Conservation (phyloP, 2,329 filamentous ascomycete genomes). For the Sphaerostilbella broomeana region DNA sequence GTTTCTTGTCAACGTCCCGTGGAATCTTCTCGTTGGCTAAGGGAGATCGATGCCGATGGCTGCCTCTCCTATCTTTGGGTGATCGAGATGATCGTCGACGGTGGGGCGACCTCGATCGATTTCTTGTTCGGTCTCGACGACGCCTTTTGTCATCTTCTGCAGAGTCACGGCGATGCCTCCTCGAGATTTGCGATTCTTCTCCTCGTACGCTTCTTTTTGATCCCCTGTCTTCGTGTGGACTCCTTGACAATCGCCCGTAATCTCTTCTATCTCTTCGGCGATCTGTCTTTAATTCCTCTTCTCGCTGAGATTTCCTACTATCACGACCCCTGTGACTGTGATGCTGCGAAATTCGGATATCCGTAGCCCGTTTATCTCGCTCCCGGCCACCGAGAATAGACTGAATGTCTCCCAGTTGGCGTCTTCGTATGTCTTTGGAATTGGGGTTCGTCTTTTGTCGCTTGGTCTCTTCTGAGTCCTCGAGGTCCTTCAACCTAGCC, state of each 20-base stretch:
- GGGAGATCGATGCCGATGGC: conserved; percentile 28
- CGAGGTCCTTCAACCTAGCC: conserved; percentile 59
- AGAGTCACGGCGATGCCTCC: conserved; percentile 3
- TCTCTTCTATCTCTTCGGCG: conserved; percentile 12
- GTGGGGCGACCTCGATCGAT: conserved; percentile 22
- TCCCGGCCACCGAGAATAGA: conserved; percentile 45
- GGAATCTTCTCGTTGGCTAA: conserved; percentile 7
- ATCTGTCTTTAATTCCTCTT: conserved; percentile 13
- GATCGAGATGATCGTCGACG: conserved; percentile 26
- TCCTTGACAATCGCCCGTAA: conserved; percentile 21
- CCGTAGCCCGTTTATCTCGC: conserved; percentile 18
- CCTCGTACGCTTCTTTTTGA: conserved; percentile 8
- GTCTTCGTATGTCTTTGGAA: conserved; percentile 45
- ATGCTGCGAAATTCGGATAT: conserved; percentile 13
- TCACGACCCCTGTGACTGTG: conserved; percentile 1
- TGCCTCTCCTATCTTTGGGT: conserved; percentile 23
- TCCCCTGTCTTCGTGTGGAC: conserved; percentile 14
- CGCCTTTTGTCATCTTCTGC: conserved; percentile 4
- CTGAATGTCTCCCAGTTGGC: conserved; percentile 55
- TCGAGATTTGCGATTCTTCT: conserved; percentile 16
- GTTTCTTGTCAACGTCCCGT: conserved; percentile 3
- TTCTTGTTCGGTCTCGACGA: conserved; percentile 15
- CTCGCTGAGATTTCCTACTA: conserved; percentile 11
- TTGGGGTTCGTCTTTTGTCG: conserved; percentile 39
- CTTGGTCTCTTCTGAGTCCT: conserved; percentile 40